Conservation (phyloP, 208 protist genomes). For the Crithidia fasciculata region DNA sequence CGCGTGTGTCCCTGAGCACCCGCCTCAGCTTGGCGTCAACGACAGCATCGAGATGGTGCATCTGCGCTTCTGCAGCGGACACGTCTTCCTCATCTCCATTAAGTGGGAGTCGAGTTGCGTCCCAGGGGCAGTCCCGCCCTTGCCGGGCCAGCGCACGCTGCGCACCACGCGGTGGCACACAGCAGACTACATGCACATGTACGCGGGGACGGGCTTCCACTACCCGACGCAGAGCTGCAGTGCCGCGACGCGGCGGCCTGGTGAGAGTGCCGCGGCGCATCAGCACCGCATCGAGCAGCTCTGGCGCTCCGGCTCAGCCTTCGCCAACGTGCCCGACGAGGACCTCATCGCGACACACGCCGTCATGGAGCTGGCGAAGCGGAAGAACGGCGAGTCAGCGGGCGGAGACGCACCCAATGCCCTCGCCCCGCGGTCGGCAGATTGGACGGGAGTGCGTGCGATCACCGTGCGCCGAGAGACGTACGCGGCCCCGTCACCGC, state of each 20-base stretch:
- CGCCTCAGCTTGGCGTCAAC: constrained; percentile 32
- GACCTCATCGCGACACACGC: constrained; percentile 35
- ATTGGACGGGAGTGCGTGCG: constrained; percentile 25
- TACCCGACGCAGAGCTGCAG: constrained; percentile 41
- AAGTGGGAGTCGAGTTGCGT: constrained; percentile 19
- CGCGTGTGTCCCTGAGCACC: constrained; percentile 1
- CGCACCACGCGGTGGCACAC: constrained; percentile 33
- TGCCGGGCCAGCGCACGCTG: not conserved
- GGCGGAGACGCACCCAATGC: not conserved
- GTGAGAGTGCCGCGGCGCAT: constrained; percentile 18
- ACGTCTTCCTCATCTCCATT: constrained; percentile 30
- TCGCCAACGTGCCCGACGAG: constrained; percentile 34
- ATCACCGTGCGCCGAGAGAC: constrained; percentile 35
- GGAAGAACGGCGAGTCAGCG: constrained; percentile 10
- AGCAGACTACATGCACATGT: constrained; percentile 29
- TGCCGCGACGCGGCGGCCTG: constrained; percentile 26
- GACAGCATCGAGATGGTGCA: constrained; percentile 24
- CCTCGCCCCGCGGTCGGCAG: not conserved
- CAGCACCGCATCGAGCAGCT: constrained; percentile 30
- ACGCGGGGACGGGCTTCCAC: constrained; percentile 31
- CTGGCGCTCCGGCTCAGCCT: constrained; percentile 22
- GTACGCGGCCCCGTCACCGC: constrained; percentile 33
- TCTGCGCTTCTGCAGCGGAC: constrained; percentile 29
- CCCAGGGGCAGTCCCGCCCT: not conserved
- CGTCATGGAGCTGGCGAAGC: constrained; percentile 33